These are phyloP conservation scores for Candida pseudoviswanathii DNA, from an alignment of 1,139 yeast genomes.

Conservation along the genomic window DNA sequence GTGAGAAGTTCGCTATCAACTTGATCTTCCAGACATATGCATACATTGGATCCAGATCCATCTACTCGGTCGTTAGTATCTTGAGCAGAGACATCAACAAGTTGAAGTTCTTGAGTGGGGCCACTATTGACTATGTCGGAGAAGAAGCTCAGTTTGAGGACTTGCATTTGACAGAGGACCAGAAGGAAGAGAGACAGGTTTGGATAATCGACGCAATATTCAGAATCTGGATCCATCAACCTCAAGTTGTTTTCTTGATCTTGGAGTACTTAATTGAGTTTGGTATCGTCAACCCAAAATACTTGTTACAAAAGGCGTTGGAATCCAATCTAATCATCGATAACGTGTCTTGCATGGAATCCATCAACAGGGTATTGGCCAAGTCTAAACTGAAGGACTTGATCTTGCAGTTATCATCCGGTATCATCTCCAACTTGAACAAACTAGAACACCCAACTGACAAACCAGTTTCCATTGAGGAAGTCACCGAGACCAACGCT, in stretches of 20 bases:
- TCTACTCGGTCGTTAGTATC: conserved; percentile 81
- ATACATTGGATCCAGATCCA: conserved; percentile 84
- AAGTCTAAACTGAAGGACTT: conserved; percentile 22
- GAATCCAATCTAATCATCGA: conserved; percentile 38
- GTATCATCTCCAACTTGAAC: conserved; percentile 41
- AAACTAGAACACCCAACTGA: conserved; percentile 28
- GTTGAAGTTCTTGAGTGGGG: conserved; percentile 47
- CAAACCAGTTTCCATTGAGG: conserved; percentile 29
- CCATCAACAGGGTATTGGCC: conserved; percentile 38
- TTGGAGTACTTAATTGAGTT: conserved; percentile 63
- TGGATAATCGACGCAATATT: conserved; percentile 66
- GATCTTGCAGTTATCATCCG: conserved; percentile 36
- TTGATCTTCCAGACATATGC: conserved; percentile 73
- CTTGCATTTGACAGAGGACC: conserved; percentile 42
- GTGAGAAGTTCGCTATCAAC: conserved; percentile 54
- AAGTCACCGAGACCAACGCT: conserved; percentile 27
- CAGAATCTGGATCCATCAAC: conserved; percentile 78
- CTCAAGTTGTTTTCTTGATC: conserved; percentile 77
- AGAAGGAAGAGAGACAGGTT: conserved; percentile 31
- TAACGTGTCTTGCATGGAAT: conserved; percentile 51
- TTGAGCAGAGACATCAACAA: conserved; percentile 58
- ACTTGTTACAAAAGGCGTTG: conserved; percentile 48
- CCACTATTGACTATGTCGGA: conserved; percentile 25
- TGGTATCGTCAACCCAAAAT: conserved; percentile 45
- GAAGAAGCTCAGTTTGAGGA: conserved; percentile 39